Conservation (phyloP, 352 stramenopile species). For the Phytophthora sp. region DNA sequence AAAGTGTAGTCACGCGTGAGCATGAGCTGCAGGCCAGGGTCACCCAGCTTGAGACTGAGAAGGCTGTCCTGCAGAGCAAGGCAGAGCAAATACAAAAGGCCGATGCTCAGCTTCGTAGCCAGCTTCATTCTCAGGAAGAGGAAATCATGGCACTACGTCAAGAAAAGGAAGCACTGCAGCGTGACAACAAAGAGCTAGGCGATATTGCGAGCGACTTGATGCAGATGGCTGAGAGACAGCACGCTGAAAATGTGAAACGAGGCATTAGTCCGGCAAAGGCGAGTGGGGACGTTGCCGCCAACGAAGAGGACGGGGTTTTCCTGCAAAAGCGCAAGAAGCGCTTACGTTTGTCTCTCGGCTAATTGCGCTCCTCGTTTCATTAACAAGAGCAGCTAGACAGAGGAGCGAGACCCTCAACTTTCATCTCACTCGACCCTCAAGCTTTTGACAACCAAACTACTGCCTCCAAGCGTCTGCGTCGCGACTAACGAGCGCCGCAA, state of each 20-base stretch:
- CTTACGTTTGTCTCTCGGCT: constrained; percentile 45
- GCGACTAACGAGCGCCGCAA: constrained; percentile 10
- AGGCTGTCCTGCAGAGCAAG: constrained; percentile 67
- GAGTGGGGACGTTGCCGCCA: constrained; percentile 13
- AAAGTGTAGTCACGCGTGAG: constrained; percentile 33
- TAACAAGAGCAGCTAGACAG: constrained; percentile 26
- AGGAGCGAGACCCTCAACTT: constrained; percentile 5
- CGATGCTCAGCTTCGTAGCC: constrained; percentile 60
- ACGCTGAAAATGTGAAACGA: constrained; percentile 39
- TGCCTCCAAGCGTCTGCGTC: constrained; percentile 13
- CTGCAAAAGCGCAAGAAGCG: constrained; percentile 49
- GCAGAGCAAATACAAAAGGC: constrained; percentile 65
- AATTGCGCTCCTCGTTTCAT: constrained; percentile 26
- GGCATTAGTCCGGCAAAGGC: constrained; percentile 31
- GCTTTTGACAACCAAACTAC: constrained; percentile 25
- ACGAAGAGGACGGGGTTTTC: constrained; percentile 39
- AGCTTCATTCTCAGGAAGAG: constrained; percentile 49
- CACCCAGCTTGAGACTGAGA: constrained; percentile 65
- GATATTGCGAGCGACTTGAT: constrained; percentile 71
- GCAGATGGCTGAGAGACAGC: constrained; percentile 69
- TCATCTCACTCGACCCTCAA: constrained; percentile 16
- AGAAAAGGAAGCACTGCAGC: constrained; percentile 42
- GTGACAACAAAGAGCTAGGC: constrained; percentile 60
- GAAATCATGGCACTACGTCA: constrained; percentile 40
- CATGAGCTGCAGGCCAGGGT: constrained; percentile 41